phyloP scores from a whole-genome alignment of 106 monocot species.

The Dendrobium catenatum region DNA sequence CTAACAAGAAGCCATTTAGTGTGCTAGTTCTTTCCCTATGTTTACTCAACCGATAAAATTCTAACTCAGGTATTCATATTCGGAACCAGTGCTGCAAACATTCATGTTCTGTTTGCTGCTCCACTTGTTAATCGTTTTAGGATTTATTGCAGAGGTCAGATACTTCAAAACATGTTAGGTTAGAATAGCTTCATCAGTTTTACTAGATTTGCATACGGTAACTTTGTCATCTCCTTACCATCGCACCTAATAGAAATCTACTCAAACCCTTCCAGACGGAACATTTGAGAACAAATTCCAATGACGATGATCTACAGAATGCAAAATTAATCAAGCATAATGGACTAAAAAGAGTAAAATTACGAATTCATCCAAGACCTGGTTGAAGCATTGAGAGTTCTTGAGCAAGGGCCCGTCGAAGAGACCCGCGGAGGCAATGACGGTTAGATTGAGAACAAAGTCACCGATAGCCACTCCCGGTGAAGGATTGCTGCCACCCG shows the following conservation, averaged over 20 bases:
- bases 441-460: conserved; percentile 79
- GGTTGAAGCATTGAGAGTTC: conserved; percentile 63
- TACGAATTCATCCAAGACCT: conserved; percentile 32
- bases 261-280: background rate
- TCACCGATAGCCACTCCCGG: conserved; percentile 93
- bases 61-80: background rate
- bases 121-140: background rate
- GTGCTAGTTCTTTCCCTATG: background rate
- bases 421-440: conserved; percentile 64
- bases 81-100: background rate
- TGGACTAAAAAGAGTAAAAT: background rate
- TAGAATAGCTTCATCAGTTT: background rate
- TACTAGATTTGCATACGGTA: background rate
- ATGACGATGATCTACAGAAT: background rate
- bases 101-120: background rate
- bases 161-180: background rate
- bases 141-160: background rate
- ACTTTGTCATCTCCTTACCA: background rate
- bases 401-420: conserved; percentile 77
- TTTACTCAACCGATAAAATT: background rate
- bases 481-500: background rate
- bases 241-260: background rate
- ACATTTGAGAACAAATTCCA: background rate
- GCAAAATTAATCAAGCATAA: background rate
- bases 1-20: background rate